Evolutionary conservation across 2,329 filamentous ascomycete genomes (phyloP), one percentile per base, ranked within the genome.

Genomic region (Botryosphaeria agaves): DNA sequence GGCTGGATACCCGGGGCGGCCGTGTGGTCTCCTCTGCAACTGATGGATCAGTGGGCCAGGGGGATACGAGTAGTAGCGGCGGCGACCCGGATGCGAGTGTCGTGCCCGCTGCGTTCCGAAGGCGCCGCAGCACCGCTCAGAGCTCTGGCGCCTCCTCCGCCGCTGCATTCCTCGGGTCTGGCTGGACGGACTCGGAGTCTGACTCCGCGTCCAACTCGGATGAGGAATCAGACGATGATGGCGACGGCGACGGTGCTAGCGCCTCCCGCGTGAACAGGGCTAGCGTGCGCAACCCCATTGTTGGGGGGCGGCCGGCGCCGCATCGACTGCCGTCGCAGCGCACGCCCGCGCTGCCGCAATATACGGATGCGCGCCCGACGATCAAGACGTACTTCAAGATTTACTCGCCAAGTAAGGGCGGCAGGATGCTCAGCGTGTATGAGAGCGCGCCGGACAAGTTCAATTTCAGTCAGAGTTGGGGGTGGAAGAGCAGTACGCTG

Each of bases 321-420:
- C 30, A 24, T 14, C 18, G 14, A 3, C 23, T 11, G 5, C 4
- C 32, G 3, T 6, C 20, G 11, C 29, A 30, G 9, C 38, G 38
- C 16, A 33, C 44, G 8, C 36, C 38, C 7, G 58, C 64, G 0
- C 44, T 71, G 4, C 62, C 64, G 0, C 53, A 62, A 1, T 72
- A 71, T 38, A 57, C 66, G 19, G 66, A 72, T 38, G 55, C 52
- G 2, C 53, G 66, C 2, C 65, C 66, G 0, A 69, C 64, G 1
- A 70, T 72, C 44, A 63, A 62, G 41, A 71, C 67, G 0, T 72
- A 72, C 39, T 72, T 71, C 50, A 71, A 71, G 43, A 71, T 72
- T 31, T 72, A 69, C 47, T 61, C 55, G n/a, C 66, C 67, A 0
- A 62, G 56, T 14, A 66, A 68, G 38, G 66, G 64, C n/a, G 67